A percentile compares a stretch with the other conserved stretches of the same genome.
phyloP scores from a whole-genome alignment of 202 grass and related monocot species.

The Sporobolus alterniflorus region DNA sequence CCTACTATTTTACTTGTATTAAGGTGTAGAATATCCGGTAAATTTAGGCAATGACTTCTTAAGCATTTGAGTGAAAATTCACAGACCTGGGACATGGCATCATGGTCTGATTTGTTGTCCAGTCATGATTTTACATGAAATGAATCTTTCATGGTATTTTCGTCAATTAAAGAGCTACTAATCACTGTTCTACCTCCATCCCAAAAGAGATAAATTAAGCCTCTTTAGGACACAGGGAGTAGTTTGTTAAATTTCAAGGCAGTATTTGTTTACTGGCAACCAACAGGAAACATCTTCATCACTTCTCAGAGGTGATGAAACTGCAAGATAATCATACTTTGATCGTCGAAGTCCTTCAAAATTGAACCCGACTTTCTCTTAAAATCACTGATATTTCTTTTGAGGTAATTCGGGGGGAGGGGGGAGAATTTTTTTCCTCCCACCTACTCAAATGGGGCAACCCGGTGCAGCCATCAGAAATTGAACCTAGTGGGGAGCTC shows the following conservation, averaged over 20 bases:
- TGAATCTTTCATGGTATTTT: not conserved
- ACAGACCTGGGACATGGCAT: not conserved
- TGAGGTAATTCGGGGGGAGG: too few relatives aligned
- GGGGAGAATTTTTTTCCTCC: too few relatives aligned
- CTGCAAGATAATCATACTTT: not conserved
- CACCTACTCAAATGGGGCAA: too few relatives aligned
- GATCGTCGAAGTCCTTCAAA: not conserved
- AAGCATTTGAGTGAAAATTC: conserved; percentile 21
- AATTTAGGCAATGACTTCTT: conserved; percentile 6
- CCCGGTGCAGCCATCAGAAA: too few relatives aligned
- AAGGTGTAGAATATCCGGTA: conserved; percentile 9
- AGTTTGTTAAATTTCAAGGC: too few relatives aligned
- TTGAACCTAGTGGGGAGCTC: too few relatives aligned
- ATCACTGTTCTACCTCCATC: not conserved
- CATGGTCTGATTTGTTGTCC: conserved; percentile 18
- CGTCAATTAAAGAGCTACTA: conserved; percentile 7
- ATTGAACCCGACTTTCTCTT: not conserved
- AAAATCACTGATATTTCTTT: not conserved
- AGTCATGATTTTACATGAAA: conserved; percentile 24
- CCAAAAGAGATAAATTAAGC: not conserved
- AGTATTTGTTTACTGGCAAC: not conserved
- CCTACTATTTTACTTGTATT: not conserved
- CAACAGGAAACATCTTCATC: not conserved
- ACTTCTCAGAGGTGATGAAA: not conserved
- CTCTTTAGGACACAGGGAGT: not conserved